Base-by-base conservation (phyloP, 805 yeast genomes). In the Ogataea corticis region DNA sequence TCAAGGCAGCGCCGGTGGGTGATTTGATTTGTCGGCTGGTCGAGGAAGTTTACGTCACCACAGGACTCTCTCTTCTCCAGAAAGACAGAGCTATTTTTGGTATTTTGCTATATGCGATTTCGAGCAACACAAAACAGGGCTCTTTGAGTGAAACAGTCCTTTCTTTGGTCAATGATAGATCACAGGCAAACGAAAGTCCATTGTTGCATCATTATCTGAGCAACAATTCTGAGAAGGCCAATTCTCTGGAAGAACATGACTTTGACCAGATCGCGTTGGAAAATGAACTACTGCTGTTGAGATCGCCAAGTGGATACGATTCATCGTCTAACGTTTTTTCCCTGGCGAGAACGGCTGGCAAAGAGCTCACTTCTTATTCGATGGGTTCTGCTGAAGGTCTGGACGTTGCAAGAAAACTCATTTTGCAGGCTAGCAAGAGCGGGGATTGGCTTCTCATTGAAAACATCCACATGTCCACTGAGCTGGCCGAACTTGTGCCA, bases 401-500 rank as follows among this genome's bases (percentile, higher is more conserved):
- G 2, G 75, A 69, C 2, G 65, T 71, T 33, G 91, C 92, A 0
- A 77, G 76, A 17, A 65, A 69, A 40, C 78, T 79, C n/a, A 65
- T 88, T 7, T 56, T 61, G 1, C 63, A 60, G 9, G 78, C 80
- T 0, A 58, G 73, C 1, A 65, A 59, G n/a, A 58, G 58, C 1
- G 89, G 87, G 0, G 55, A 62, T 1, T 89, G 96, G 96, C 62
- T 92, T 0, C 55, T 91, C 23, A 63, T 92, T 25, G 96, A 92
- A 59, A 91, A 91, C 57, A 69, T 87, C 11, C 96, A 92, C 48
- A 75, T 85, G 73, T 79, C 94, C 0, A 67, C 76, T 1, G 62
- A 59, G 3, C 85, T 96, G 89, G 66, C 87, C 21, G 77, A 73
- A 12, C 57, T 68, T 9, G 62, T 87, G 15, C 82, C 73, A 40